Base-by-base conservation (phyloP, 176 grass and related monocot genomes). In the Paspalum vaginatum region DNA sequence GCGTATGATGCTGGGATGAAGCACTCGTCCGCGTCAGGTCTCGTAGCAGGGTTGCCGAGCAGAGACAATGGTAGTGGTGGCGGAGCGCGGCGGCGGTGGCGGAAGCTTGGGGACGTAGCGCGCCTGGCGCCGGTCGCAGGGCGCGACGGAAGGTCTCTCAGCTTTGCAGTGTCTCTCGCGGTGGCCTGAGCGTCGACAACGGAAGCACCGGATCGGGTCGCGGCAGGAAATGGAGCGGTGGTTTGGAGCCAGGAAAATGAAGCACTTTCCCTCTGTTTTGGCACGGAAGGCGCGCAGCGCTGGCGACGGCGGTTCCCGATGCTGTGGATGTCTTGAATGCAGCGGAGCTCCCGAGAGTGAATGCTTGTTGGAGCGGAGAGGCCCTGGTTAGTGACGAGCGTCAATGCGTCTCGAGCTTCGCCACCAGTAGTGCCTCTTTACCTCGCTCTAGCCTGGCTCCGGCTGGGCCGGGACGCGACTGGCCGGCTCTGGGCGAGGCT, bases 31-130 rank as follows among this genome's bases (percentile, higher is more conserved):
- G 60, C 73, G 0, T 44, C 20, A 0, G 40, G 54, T 0, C 21
- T 2, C 3, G 12, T 60, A 0, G 7, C 52, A 0, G 40, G n/a
- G 0, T n/a, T 11, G 0, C 54, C 54, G 0, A 45, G 65, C 56
- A 59, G 11, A 9, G 9, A 10, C 21, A n/a, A 11, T 1, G 4
- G 56, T 0, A 4, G 56, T 0, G 21, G 8, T 5, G 0, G 9
- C 11, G 21, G n/a, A 4, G 2, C 0, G 55, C 1, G n/a, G 20
- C 2, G n/a, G 55, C 3, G 9, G n/a, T 4, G n/a, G 20, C 0
- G 9, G 55, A 3, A 24, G 20, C 6, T 11, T 3, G 0, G 8
- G 55, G 21, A 21, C 20, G 2, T 15, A 11, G 20, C n/a, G 8
- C 32, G 32, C 32, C 2, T 0, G 0, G 55, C 6, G 54, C 8